Base-by-base conservation (phyloP, 768 basidiomycete species). In the Trametes maxima region DNA sequence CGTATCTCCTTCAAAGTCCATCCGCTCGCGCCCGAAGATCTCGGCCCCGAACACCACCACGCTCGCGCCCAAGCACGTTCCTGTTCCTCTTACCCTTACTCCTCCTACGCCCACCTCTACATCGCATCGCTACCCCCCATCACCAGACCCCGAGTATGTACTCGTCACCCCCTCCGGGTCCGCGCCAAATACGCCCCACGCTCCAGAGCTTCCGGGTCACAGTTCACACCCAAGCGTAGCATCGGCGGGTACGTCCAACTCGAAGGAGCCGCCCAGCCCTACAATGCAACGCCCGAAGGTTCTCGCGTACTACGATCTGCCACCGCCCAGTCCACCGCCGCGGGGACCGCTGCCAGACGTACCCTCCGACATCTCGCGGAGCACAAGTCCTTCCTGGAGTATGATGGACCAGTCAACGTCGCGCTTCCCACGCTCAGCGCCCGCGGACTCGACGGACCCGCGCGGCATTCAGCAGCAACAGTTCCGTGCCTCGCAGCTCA, bases 11-110 rank as follows among this genome's bases (percentile, higher is more conserved):
- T 53, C 62, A 2, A 67, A 58, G 39, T 45, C 59, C 19, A 47
- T 56, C 7, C 54, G 60, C 24, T 57, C 67, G 28, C 66, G 67
- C 8, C 66, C 70, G 11, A 61, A 64, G 21, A 69, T 69, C 28
- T 71, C 68, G n/a, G 66, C 70, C n/a, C 70, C 70, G 14, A 71
- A 71, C 25, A 68, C 69, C 17, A 59, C 53, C 19, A 48, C 63
- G 14, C 63, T 71, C 40, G 60, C 60, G 1, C 44, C 57, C 19
- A 67, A 69, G 42, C 70, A 69, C 37, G 62, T 67, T 14, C 67
- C 67, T 16, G 55, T 68, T 2, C 67, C 70, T 4, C 62, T 69
- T 17, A 66, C 64, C 5, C 64, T 69, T 36, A 64, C 65, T 19
- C 65, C 67, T 1, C 62, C 63, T n/a, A 64, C 67, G 13, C 67